Base-by-base conservation (phyloP, 352 stramenopile genomes). In the Globisporangium lucens region DNA sequence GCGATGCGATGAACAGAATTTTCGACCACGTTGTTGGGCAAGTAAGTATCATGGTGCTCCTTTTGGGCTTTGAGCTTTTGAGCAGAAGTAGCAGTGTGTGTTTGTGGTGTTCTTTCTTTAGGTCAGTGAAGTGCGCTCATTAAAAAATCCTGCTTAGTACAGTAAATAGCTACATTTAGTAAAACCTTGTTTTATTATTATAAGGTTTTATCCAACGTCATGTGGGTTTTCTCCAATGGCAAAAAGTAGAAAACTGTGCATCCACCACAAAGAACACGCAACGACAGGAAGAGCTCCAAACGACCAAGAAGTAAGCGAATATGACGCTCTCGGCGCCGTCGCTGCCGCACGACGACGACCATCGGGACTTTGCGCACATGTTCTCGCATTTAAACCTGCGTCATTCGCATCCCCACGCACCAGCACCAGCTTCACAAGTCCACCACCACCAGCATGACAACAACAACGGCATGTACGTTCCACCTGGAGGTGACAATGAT, bases 301-400 rank as follows among this genome's bases (percentile, higher is more conserved):
- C 13, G 17, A 58, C 10, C 13, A 49, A 9, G 15, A 57, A 35
- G n/a, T 17, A 43, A 29, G 15, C 20, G 29, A 33, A 38, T 43
- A 85, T 85, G 78, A 75, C 78, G 65, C 76, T 83, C 66, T 79
- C 75, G 52, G 73, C 75, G 36, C 78, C 78, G 53, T 77, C 76
- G 56, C 60, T 80, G 53, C 69, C 58, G 59, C 72, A 63, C 17
- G 69, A 76, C 56, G 63, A 72, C 35, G 55, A 59, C 53, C 61
- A 49, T 43, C 33, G 30, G 22, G 30, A 49, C 47, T 59, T 59
- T 24, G 43, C 43, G 20, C 17, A 51, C 43, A 51, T 51, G 63
- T 27, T 73, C 72, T 41, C 76, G 70, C 60, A 67, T 56, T 4
- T 74, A 72, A n/a, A 75, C 68, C 38, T 80, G 75, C 41, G 64